Conservation (phyloP, 2,329 filamentous ascomycete genomes). For the Teratosphaeria epicoccoides region DNA sequence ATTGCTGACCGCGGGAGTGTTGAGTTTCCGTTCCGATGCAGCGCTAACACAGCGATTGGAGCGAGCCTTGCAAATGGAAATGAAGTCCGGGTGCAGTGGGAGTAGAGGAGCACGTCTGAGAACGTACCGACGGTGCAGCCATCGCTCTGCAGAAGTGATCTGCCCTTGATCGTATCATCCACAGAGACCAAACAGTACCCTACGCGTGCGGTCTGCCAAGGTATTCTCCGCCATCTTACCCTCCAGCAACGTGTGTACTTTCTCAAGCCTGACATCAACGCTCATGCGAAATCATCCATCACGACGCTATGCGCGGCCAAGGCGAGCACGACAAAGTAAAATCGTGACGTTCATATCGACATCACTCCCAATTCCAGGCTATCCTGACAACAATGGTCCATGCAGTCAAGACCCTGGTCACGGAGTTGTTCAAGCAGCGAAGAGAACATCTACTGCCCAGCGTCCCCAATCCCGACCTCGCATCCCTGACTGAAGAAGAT, state of each 20-base stretch:
- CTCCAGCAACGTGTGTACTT: too few species aligned
- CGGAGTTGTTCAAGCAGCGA: not conserved
- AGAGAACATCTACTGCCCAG: not conserved
- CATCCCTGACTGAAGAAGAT: slow-evolving; percentile 91
- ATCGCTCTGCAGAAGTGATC: not conserved
- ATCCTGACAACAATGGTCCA: not conserved
- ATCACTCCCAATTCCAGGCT: not conserved
- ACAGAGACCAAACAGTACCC: not conserved
- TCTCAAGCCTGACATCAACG: too few species aligned
- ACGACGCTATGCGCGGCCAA: too few species aligned
- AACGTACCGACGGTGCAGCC: not conserved
- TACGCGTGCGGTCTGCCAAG: too few species aligned
- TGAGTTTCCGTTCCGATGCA: too few species aligned
- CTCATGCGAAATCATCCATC: too few species aligned
- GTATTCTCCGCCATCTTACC: too few species aligned
- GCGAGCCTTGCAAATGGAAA: too few species aligned
- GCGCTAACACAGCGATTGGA: too few species aligned
- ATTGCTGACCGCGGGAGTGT: too few species aligned
- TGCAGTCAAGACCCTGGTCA: not conserved
- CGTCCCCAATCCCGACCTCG: slow-evolving; percentile 31
- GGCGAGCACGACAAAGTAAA: not conserved
- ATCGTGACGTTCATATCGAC: not conserved
- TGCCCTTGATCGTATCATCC: not conserved
- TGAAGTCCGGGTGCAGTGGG: too few species aligned
- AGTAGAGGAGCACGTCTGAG: not conserved